Conservation (phyloP, 75 land plant species). For the Pinus albicaulis region DNA sequence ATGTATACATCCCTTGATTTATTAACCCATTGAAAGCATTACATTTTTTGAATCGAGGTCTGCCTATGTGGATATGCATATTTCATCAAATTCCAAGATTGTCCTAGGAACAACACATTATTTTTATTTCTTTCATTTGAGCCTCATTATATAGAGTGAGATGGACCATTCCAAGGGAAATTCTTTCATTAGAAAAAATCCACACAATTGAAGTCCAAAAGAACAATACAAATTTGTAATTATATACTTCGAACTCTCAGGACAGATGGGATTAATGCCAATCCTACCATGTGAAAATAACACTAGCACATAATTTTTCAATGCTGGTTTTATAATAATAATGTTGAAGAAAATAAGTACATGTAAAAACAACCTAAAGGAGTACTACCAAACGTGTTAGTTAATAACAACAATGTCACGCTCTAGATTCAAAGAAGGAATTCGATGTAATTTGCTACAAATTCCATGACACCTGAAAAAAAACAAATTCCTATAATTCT, state of each 20-base stretch:
- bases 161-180: neutral
- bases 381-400: neutral
- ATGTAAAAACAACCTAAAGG: neutral
- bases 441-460: neutral
- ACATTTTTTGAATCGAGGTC: too few relatives aligned
- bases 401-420: neutral
- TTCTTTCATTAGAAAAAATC: neutral
- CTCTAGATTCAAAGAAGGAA: slow-evolving; percentile 6
- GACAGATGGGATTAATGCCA: neutral
- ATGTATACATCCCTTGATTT: too few relatives aligned
- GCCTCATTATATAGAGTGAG: neutral
- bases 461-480: neutral
- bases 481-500: neutral
- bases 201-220: slow-evolving; percentile 3
- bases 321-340: neutral
- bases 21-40: too few relatives aligned
- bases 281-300: slow-evolving; percentile 1
- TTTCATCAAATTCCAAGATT: too few relatives aligned
- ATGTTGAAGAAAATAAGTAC: neutral
- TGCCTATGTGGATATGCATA: too few relatives aligned
- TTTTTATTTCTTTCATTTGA: neutral
- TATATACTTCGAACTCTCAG: neutral
- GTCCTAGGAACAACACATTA: too few relatives aligned
- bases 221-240: neutral
- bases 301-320: neutral